phyloP scores from a whole-genome alignment of 257 asterid genomes.

The Eustoma russellianum region DNA sequence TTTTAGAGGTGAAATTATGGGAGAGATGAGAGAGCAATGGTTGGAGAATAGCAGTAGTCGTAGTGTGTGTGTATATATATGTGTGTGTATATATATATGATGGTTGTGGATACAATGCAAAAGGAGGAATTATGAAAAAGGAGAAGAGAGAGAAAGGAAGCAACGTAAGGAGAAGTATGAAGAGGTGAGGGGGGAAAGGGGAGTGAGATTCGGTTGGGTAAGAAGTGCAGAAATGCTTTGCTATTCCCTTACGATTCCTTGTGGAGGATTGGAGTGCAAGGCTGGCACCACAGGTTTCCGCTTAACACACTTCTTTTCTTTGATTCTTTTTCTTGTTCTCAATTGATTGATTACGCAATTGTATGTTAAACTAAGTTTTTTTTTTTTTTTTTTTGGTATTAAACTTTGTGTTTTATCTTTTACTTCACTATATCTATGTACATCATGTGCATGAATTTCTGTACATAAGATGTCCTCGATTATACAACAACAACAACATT shows the following conservation, averaged over 20 bases:
- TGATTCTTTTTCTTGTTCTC: background rate
- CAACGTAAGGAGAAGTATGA: slow-evolving; percentile 22
- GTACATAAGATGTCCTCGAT: too few relatives aligned
- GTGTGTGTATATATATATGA: slow-evolving; percentile 1
- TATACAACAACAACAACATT: too few relatives aligned
- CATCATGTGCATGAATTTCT: too few relatives aligned
- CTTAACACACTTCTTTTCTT: slow-evolving; percentile 23
- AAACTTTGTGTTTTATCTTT: too few relatives aligned
- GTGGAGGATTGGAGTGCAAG: slow-evolving; percentile 94
- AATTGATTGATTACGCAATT: background rate
- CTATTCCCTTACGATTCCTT: slow-evolving; percentile 66
- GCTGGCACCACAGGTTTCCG: slow-evolving; percentile 82
- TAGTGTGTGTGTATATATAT: background rate
- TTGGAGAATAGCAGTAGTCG: background rate
- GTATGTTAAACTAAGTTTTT: too few relatives aligned
- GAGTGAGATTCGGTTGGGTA: slow-evolving; percentile 84
- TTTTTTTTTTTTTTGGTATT: too few relatives aligned
- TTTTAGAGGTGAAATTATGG: background rate
- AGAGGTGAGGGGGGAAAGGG: slow-evolving; percentile 16
- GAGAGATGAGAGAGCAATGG: background rate
- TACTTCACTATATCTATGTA: too few relatives aligned
- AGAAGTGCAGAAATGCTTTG: slow-evolving; percentile 60
- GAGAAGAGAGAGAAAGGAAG: background rate
- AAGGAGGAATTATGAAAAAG: too few relatives aligned
- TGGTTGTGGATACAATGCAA: background rate